Evolutionary conservation across 2,329 filamentous ascomycete genomes (phyloP).

Genomic region (Pyricularia pennisetigena): DNA sequence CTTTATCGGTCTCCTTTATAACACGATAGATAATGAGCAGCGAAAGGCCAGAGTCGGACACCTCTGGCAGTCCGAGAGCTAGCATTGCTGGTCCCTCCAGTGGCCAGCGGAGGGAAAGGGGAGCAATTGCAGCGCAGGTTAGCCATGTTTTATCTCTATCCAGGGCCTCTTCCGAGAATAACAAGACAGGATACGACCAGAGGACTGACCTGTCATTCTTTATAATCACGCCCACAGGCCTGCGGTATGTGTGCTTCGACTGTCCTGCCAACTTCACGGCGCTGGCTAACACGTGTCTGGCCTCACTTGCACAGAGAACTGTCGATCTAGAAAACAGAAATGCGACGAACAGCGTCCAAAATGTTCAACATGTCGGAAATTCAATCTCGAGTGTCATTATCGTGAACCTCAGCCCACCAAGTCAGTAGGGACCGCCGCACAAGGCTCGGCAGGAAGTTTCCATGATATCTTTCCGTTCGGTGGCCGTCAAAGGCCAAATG

Average conservation of each 20-base stretch:
- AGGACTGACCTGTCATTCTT: background rate
- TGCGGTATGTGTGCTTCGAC: background rate
- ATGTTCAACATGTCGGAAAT: conserved; percentile 47
- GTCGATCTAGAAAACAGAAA: conserved; percentile 50
- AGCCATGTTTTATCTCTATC: background rate
- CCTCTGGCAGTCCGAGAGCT: conserved; percentile 5
- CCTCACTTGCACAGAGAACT: conserved; percentile 37
- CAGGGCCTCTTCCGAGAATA: background rate
- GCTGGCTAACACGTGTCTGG: background rate
- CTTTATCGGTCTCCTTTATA: background rate
- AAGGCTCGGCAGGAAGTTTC: background rate
- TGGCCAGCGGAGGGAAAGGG: conserved; percentile 30
- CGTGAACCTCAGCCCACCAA: conserved; percentile 52
- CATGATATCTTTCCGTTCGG: background rate
- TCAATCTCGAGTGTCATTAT: conserved; percentile 50
- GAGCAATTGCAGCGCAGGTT: conserved; percentile 37
- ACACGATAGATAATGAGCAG: conserved; percentile 1
- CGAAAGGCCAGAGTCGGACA: background rate
- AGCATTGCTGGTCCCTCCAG: background rate
- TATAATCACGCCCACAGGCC: background rate
- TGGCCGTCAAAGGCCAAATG: background rate
- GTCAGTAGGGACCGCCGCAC: conserved; percentile 29
- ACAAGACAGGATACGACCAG: background rate
- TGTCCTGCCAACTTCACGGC: background rate
- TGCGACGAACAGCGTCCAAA: conserved; percentile 54